Base-by-base conservation (phyloP, 306 rosid species). In the Glycine latifolia region DNA sequence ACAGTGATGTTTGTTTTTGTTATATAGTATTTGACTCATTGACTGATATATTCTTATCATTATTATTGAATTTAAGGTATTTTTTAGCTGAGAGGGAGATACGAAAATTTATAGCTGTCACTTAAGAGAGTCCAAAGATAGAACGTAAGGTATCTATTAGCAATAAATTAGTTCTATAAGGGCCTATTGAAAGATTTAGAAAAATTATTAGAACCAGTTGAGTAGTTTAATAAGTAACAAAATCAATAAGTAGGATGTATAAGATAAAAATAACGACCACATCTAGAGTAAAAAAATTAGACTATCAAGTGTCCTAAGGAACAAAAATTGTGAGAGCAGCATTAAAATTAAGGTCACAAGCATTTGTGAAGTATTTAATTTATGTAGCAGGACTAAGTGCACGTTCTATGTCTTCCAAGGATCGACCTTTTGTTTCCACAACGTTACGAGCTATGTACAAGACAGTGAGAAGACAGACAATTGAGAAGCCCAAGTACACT, bases 371-470 rank as follows among this genome's bases (percentile, higher is more conserved):
- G 6, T 35, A 43, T 8, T 68, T 4, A 26, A 26, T 3, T 86
- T 86, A 90, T 68, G 83, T 72, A 67, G 92, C 77, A 63, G 87
- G 81, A 67, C 78, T 84, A 26, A 92, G 92, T 37, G 89, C 92
- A 14, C 87, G 86, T 78, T 92, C 97, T 33, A 94, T 94, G 81
- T 94, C 98, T 85, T 94, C 98, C 87, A 94, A 70, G 0, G 98
- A 94, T 35, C 97, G 89, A 58, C 98, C 98, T 84, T 94, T 92
- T 0, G 98, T 94, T 87, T 94, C 98, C 54, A 94, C 93, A 5
- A 94, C 90, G 26, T 92, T 94, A 55, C 91, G 82, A 13, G 92
- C 77, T 69, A 91, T 74, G 91, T 91, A 94, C 84, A 91, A 14
- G 73, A 92, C 91, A 44, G 94, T 92, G 33, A 94, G 92, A 78